Conservation (phyloP, 164 flowering plant species). For the Stephania yunnanensis region DNA sequence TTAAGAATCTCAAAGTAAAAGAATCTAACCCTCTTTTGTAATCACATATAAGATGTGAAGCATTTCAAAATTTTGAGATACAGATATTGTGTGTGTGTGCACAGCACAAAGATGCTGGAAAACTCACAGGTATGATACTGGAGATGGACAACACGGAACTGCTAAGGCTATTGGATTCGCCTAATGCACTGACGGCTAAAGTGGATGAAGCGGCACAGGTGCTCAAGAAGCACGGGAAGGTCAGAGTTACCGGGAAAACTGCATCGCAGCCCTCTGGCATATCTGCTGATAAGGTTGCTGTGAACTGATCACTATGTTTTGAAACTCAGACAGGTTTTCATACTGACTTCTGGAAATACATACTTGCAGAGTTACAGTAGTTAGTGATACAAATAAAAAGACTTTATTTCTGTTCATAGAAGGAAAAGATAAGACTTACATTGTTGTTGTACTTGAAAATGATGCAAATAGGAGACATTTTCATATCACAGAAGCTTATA, state of each 20-base stretch:
- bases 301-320: neutral
- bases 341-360: neutral
- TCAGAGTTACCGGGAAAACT: neutral
- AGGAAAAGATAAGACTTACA: too few relatives aligned
- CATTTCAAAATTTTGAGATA: neutral
- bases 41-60: neutral
- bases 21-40: neutral
- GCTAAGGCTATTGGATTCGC: neutral
- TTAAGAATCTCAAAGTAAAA: slow-evolving; percentile 1
- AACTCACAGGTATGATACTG: neutral
- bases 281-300: neutral
- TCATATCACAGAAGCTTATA: too few relatives aligned
- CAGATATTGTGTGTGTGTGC: neutral
- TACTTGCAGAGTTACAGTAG: too few relatives aligned
- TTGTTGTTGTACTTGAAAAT: too few relatives aligned
- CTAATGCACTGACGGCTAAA: neutral
- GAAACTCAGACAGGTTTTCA: neutral
- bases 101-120: neutral
- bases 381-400: too few relatives aligned
- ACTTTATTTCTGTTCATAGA: too few relatives aligned
- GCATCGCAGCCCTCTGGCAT: neutral
- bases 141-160: neutral
- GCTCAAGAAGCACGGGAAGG: neutral
- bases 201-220: neutral
- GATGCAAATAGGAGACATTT: too few relatives aligned